These are phyloP conservation scores for Fragaria ananassa DNA, from an alignment of 306 rosid genomes.

Conservation along the genomic window DNA sequence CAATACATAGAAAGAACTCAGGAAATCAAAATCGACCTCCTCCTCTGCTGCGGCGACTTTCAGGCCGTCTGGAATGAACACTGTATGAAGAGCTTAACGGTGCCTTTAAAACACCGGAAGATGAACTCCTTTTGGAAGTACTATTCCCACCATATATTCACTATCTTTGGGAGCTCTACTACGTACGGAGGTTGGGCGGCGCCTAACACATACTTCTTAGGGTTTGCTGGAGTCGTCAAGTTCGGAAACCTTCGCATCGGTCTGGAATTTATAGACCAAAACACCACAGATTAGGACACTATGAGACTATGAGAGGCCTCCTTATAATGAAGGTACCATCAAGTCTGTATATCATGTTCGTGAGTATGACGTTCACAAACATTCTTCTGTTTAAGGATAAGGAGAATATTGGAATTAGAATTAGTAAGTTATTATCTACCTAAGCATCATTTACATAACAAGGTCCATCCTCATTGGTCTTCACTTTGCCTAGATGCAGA, in stretches of 20 bases:
- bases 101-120: slow-evolving; percentile 43
- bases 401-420: background rate
- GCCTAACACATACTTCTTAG: slow-evolving; percentile 81
- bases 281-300: slow-evolving; percentile 69
- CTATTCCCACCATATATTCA: slow-evolving; percentile 89
- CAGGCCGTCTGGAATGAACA: slow-evolving; percentile 79
- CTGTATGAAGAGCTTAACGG: slow-evolving; percentile 64
- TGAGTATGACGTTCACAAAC: slow-evolving; percentile 52
- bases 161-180: slow-evolving; percentile 83
- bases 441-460: slow-evolving; percentile 1
- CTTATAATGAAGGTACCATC: slow-evolving; percentile 60
- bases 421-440: background rate
- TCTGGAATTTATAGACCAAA: slow-evolving; percentile 75
- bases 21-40: slow-evolving; percentile 79
- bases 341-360: slow-evolving; percentile 87
- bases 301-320: slow-evolving; percentile 91
- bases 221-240: slow-evolving; percentile 82
- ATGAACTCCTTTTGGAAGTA: slow-evolving; percentile 95
- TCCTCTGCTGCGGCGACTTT: slow-evolving; percentile 90
- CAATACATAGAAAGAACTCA: slow-evolving; percentile 47
- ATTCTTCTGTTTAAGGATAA: no score
- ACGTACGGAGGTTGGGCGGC: slow-evolving; percentile 98
- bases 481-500: background rate
- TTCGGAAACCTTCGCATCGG: slow-evolving; percentile 85
- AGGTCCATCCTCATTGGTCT: background rate